Percentiles rank a stretch among this genome's conserved stretches.
Evolutionary conservation across 2,329 filamentous ascomycete species (phyloP).

Genomic region (Colletotrichum plurivorum): DNA sequence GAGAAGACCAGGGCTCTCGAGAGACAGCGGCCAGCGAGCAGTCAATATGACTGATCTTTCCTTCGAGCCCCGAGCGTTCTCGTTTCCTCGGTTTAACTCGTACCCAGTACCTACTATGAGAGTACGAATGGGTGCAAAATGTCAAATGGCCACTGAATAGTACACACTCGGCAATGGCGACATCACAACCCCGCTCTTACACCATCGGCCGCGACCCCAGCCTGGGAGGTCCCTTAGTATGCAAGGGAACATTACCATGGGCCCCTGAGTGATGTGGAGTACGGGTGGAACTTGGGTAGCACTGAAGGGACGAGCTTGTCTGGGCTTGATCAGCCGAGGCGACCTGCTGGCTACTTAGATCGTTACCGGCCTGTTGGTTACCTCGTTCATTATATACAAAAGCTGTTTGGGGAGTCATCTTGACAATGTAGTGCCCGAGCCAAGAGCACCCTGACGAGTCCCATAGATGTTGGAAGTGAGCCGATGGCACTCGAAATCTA

Average conservation of each 20-base stretch:
- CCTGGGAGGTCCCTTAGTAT: too few species aligned
- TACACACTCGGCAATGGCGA: conserved; percentile 14
- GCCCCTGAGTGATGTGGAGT: not conserved
- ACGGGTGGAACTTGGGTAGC: not conserved
- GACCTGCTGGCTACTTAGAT: conserved; percentile 7
- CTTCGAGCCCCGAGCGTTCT: too few species aligned
- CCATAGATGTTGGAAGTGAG: too few species aligned
- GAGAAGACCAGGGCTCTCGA: not conserved
- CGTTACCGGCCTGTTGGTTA: conserved; percentile 21
- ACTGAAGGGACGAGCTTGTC: conserved; percentile 10
- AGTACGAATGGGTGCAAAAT: not conserved
- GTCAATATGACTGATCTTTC: too few species aligned
- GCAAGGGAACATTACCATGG: not conserved
- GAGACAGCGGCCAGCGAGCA: too few species aligned
- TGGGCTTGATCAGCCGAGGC: conserved; percentile 13
- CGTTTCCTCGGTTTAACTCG: too few species aligned
- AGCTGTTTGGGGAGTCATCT: not conserved
- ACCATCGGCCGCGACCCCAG: conserved; percentile 13
- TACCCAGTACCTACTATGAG: too few species aligned
- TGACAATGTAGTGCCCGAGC: too few species aligned
- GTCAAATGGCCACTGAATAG: not conserved
- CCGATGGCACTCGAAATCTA: too few species aligned
- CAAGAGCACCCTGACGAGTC: too few species aligned
- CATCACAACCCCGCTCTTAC: conserved; percentile 31
- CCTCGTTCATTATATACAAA: conserved; percentile 30